A percentile compares a stretch with the other conserved stretches of the same genome.
Evolutionary conservation across 331 rosid genomes (phyloP).

Genomic region (Prunus yedoensis): DNA sequence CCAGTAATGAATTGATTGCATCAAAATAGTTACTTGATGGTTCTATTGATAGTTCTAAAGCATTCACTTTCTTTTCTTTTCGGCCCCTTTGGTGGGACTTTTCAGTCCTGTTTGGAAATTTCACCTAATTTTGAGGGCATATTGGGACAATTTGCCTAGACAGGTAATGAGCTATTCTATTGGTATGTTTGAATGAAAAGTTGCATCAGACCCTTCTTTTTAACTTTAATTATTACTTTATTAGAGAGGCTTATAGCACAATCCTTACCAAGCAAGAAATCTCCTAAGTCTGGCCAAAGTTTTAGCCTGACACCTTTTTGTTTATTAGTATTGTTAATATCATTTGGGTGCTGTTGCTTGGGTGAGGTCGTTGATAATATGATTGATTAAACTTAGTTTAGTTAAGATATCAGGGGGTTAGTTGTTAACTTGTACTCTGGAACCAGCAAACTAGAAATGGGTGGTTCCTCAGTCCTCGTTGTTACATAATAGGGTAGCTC

Average conservation of each 20-base stretch:
- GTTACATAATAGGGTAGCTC: constrained; percentile 14
- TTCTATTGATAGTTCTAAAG: background rate
- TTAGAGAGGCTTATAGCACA: background rate
- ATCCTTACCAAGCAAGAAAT: constrained; percentile 27
- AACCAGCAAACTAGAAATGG: background rate
- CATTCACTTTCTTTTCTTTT: background rate
- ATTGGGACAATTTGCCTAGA: constrained; percentile 1
- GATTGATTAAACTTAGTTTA: background rate
- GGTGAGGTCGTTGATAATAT: background rate
- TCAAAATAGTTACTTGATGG: constrained; percentile 1
- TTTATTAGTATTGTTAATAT: background rate
- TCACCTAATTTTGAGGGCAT: background rate
- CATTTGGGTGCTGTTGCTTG: constrained; percentile 2
- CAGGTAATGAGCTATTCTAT: background rate
- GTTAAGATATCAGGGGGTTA: background rate
- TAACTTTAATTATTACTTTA: background rate
- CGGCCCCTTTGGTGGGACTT: constrained; percentile 1
- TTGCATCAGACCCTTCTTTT: constrained; percentile 4
- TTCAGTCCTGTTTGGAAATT: constrained; percentile 9
- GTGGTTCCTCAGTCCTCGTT: constrained; percentile 7
- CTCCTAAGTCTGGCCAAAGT: constrained; percentile 5
- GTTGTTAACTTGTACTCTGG: constrained; percentile 11
- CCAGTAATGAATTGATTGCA: constrained; percentile 2
- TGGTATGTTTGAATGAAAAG: constrained; percentile 5
- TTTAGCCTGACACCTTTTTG: background rate